Conservation (phyloP, 1,139 yeast species). For the Maudiozyma humilis region DNA sequence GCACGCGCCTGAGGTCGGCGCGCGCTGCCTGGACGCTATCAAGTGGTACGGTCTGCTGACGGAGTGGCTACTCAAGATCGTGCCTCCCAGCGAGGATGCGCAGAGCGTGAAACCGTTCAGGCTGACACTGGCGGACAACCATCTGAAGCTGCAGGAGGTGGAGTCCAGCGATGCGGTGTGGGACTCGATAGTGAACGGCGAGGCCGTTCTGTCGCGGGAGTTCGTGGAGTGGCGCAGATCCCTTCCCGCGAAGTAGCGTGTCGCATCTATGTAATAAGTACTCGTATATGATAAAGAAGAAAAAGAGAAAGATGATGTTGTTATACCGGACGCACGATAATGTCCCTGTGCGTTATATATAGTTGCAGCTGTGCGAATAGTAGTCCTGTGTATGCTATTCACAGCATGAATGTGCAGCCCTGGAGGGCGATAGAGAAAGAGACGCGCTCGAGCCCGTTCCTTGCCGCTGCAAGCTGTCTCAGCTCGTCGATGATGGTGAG, state of each 20-base stretch:
- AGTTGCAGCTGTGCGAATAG: no score
- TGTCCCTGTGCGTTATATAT: no score
- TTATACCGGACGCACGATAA: no score
- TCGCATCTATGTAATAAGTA: no score
- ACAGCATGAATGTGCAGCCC: conserved; percentile 25
- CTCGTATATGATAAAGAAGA: no score
- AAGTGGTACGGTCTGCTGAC: conserved; percentile 80
- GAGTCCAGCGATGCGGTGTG: conserved; percentile 28
- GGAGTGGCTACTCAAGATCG: conserved; percentile 58
- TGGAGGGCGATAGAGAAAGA: conserved; percentile 25
- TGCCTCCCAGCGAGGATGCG: conserved; percentile 40
- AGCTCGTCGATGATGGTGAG: conserved; percentile 41
- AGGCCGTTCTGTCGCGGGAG: conserved; percentile 42
- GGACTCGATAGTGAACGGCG: conserved; percentile 29
- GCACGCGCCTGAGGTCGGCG: conserved; percentile 42
- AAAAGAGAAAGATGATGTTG: no score
- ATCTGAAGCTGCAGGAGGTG: conserved; percentile 37
- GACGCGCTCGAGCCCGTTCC: conserved; percentile 14
- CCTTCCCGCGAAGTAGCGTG: not conserved
- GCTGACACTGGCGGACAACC: conserved; percentile 36
- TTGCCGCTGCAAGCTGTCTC: conserved; percentile 26
- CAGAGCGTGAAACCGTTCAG: conserved; percentile 38
- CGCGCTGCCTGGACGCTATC: conserved; percentile 64
- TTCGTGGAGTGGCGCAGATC: conserved; percentile 56
- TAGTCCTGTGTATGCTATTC: no score